Evolutionary conservation across 495 filamentous ascomycete genomes (phyloP).

Genomic region (Polyplosphaeria fusca): DNA sequence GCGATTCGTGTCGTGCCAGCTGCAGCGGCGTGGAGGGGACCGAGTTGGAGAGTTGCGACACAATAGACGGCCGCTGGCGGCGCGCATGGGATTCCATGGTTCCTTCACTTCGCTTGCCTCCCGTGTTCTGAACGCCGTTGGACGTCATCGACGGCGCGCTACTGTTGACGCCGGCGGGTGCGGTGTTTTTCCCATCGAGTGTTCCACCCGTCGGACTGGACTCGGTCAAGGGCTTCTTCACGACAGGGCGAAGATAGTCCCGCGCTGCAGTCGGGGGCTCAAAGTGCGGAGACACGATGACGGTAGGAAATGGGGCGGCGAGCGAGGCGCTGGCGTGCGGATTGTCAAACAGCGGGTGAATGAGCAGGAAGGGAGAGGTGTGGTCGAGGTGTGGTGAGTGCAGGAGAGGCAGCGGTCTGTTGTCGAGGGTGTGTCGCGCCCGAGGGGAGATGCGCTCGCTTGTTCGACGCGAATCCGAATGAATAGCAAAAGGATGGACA

Average conservation of each 20-base stretch:
- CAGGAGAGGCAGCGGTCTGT: constrained; percentile 9
- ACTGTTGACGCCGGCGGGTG: constrained; percentile 13
- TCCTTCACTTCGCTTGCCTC: constrained; percentile 10
- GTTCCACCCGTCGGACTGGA: constrained; percentile 10
- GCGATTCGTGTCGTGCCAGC: constrained; percentile 75
- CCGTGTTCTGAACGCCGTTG: constrained; percentile 25
- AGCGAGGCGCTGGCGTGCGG: constrained; percentile 3
- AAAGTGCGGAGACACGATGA: constrained; percentile 30
- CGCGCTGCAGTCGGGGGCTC: constrained; percentile 20
- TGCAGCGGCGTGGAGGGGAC: constrained; percentile 94
- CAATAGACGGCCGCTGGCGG: constrained; percentile 33
- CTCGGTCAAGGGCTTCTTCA: constrained; percentile 22
- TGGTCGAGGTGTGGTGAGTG: neutral
- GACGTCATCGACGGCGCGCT: constrained; percentile 33
- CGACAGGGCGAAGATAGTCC: constrained; percentile 21
- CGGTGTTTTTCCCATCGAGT: constrained; percentile 32
- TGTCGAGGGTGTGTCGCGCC: constrained; percentile 6
- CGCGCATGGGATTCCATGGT: constrained; percentile 4
- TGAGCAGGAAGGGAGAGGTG: constrained; percentile 8
- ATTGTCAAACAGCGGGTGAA: constrained; percentile 23
- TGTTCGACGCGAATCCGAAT: constrained; percentile 9
- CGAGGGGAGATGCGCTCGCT: neutral
- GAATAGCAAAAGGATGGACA: constrained; percentile 19
- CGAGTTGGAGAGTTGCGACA: constrained; percentile 75
- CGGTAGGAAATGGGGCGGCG: constrained; percentile 12